Evolutionary conservation across 129 eudicot genomes (phyloP).

Genomic region (Escallonia herrerae): DNA sequence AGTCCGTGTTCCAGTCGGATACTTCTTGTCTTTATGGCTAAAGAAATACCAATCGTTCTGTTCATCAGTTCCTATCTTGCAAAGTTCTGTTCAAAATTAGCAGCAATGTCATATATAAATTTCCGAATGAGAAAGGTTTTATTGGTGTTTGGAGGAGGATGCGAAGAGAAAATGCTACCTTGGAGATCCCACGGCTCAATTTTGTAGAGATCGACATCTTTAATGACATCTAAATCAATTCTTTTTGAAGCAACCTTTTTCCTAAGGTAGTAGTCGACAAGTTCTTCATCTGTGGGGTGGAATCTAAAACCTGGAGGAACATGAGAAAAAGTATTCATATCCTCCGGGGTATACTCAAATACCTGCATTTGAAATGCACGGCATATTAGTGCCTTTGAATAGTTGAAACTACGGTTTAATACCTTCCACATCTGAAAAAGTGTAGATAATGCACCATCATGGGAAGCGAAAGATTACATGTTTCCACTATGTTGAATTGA

Average conservation of each 20-base stretch:
- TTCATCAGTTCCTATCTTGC: constrained; percentile 51
- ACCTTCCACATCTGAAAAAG: too few relatives aligned
- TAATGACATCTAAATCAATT: constrained; percentile 33
- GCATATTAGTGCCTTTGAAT: too few relatives aligned
- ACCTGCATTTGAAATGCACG: too few relatives aligned
- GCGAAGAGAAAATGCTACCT: constrained; percentile 15
- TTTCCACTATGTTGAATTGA: too few relatives aligned
- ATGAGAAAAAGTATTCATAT: constrained; percentile 30
- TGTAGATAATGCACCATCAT: too few relatives aligned
- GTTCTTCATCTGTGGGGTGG: constrained; percentile 43
- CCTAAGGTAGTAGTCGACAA: constrained; percentile 40
- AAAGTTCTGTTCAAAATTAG: constrained; percentile 25
- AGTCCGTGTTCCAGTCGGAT: constrained; percentile 30
- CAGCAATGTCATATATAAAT: too few relatives aligned
- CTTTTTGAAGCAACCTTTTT: constrained; percentile 34
- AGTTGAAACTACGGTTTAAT: too few relatives aligned
- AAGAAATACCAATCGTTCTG: constrained; percentile 57
- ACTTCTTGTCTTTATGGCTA: constrained; percentile 32
- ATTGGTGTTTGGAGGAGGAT: too few relatives aligned
- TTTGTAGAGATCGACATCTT: constrained; percentile 32
- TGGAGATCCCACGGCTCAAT: constrained; percentile 46
- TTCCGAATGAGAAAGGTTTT: too few relatives aligned
- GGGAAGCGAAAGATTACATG: too few relatives aligned
- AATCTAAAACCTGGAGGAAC: constrained; percentile 49
- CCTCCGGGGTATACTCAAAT: neutral